Evolutionary conservation across 768 basidiomycete species (phyloP), one percentile per base, ranked within the genome.

Genomic region (Lentinula guzmanii): DNA sequence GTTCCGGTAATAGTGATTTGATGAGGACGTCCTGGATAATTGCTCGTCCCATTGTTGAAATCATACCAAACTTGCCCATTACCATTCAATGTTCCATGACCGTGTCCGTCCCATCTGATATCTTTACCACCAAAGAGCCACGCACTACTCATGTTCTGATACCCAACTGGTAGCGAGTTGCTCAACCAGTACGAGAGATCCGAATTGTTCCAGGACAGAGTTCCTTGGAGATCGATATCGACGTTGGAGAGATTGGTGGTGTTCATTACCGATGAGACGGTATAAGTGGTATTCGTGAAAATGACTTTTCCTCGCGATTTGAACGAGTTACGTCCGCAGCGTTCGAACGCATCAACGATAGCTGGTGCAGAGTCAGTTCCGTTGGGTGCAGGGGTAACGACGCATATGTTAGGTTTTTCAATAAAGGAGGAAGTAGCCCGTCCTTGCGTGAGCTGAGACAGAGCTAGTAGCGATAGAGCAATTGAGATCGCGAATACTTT

Each of bases 61-160:
- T 64, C 63, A 5, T 52, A 74, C 77, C 77, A 79, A 1, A 73
- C 66, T 60, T 77, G 75, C 15, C 77, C 77, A 45, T 77, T 77
- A 5, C 76, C 76, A 60, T 76, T 72, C 53, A 79, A 74, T 4
- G 77, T 77, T 21, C 77, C 74, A 24, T 63, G 64, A 3, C 70
- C 74, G 62, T 74, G 66, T 2, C 74, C 74, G 39, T 66, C 62
- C 59, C 72, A 72, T 15, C 62, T 65, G 24, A 74, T 58, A 42
- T 66, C 68, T 43, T 69, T 61, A 1, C 77, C 77, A 11, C 71
- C 74, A 45, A 77, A 70, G 58, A 75, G 67, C 74, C 72, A 77
- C 5, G 72, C 76, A 6, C 75, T 69, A 28, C 68, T 72, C 64
- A 72, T 71, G 61, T 78, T 77, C 52, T 72, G 70, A 66, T 75